Conservation (phyloP, 371 early-diverging fungal species). For the Mortierella sp. region DNA sequence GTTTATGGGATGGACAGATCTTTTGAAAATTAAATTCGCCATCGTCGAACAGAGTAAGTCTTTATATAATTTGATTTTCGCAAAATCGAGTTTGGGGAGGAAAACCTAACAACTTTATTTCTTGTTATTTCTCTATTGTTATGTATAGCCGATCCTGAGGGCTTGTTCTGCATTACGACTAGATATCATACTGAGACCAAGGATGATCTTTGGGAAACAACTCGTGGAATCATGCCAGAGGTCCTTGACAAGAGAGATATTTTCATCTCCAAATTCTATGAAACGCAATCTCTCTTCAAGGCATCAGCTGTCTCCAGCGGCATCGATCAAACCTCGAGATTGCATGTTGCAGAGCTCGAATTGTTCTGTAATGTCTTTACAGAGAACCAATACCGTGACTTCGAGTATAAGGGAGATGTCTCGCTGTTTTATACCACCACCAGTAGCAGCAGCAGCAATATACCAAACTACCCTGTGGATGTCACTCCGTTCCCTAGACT, state of each 20-base stretch:
- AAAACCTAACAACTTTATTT: too few relatives aligned
- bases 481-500: constrained; percentile 23
- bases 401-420: constrained; percentile 34
- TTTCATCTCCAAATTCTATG: constrained; percentile 45
- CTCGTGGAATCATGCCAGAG: constrained; percentile 43
- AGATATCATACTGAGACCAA: constrained; percentile 26
- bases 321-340: constrained; percentile 18
- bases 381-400: constrained; percentile 36
- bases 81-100: too few relatives aligned
- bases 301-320: constrained; percentile 7
- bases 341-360: constrained; percentile 47
- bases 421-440: constrained; percentile 31
- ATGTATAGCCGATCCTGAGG: constrained; percentile 47
- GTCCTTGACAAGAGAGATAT: constrained; percentile 30
- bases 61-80: too few relatives aligned
- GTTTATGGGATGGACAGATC: constrained; percentile 53
- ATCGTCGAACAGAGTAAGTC: constrained; percentile 48
- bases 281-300: constrained; percentile 28
- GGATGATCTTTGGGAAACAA: constrained; percentile 41
- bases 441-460: background rate
- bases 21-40: constrained; percentile 25
- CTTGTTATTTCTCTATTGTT: background rate
- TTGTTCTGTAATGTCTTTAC: constrained; percentile 46
- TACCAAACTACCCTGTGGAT: constrained; percentile 22
- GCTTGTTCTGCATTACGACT: constrained; percentile 47